phyloP scores from a whole-genome alignment of 306 rosid genomes.

The Cicer chorassanicum region DNA sequence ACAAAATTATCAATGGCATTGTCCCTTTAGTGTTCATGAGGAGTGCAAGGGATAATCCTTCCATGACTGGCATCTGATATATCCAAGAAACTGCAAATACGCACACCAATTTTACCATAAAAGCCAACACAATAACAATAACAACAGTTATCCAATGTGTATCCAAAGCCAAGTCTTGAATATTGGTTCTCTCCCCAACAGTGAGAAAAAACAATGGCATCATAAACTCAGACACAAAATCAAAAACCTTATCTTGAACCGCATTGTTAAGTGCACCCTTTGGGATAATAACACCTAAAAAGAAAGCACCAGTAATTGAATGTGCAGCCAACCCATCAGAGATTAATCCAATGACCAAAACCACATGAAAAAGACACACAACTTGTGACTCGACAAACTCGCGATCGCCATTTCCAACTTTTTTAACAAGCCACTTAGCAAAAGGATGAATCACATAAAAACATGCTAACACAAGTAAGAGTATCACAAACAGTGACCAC shows the following conservation, averaged over 20 bases:
- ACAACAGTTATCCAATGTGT: conserved; percentile 10
- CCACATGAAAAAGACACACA: conserved; percentile 36
- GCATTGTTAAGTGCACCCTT: conserved; percentile 44
- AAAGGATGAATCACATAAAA: conserved; percentile 29
- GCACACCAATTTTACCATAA: conserved; percentile 38
- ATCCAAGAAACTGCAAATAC: conserved; percentile 4
- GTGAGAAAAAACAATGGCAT: conserved; percentile 49
- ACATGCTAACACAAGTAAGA: background rate
- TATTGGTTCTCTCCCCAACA: conserved; percentile 39
- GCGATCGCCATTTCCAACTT: conserved; percentile 15
- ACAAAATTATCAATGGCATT: conserved; percentile 41
- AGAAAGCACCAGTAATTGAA: conserved; percentile 47
- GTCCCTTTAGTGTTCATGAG: conserved; percentile 57
- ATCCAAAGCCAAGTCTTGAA: background rate
- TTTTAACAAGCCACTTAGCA: conserved; percentile 36
- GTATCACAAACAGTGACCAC: background rate
- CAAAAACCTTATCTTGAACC: conserved; percentile 46
- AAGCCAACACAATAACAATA: conserved; percentile 43
- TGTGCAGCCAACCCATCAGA: conserved; percentile 45
- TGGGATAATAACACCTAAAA: conserved; percentile 49
- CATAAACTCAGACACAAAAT: conserved; percentile 46
- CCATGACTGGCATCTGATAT: conserved; percentile 41
- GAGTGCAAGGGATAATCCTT: conserved; percentile 48
- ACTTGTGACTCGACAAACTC: conserved; percentile 42
- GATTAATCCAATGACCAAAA: conserved; percentile 40